Evolutionary conservation across 208 protist species (phyloP), one percentile per base, ranked within the genome.

Genomic region (Trypanosomatidae sp.): DNA sequence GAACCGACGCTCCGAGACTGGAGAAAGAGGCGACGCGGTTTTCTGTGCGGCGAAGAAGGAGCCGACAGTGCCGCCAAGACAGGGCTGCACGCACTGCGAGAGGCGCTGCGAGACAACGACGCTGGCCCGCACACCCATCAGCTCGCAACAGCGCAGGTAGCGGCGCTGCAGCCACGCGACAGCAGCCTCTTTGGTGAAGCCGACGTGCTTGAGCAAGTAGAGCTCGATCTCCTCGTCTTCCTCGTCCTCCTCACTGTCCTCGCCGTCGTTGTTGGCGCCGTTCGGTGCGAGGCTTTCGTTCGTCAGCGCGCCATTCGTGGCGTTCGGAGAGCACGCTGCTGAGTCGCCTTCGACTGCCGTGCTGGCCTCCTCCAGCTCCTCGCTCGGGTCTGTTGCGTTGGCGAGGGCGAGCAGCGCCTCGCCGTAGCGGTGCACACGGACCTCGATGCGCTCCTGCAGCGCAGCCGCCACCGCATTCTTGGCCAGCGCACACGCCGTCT

Each of bases 111-210:
- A 30, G 12, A 84, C 69, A 3, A 47, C 50, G 1, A 53, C 44
- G 43, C 58, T 69, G 7, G 76, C n/a, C 15, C 22, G 58, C 41
- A 69, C 39, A 9, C 66, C 33, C 22, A 83, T 64, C 41, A 81
- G 17, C 1, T 73, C 58, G 56, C 77, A 80, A 62, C 82, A 87
- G 50, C 74, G 62, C 53, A 66, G n/a, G 62, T 83, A 87, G 59
- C 75, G 72, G 28, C 67, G 77, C 62, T 47, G 68, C 65, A 82
- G 56, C 77, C 71, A 74, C 52, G 22, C 55, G n/a, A 39, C 22
- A 9, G 65, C 77, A 36, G 17, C 30, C 28, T 74, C 75, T 0
- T 0, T 52, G 12, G 17, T 43, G n/a, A 71, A 53, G n/a, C 41
- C 39, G 1, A 19, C 7, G 43, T 74, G 69, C 53, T 52, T 33